phyloP scores from a whole-genome alignment of 768 basidiomycete genomes.

The Leccinum subtestaceum region DNA sequence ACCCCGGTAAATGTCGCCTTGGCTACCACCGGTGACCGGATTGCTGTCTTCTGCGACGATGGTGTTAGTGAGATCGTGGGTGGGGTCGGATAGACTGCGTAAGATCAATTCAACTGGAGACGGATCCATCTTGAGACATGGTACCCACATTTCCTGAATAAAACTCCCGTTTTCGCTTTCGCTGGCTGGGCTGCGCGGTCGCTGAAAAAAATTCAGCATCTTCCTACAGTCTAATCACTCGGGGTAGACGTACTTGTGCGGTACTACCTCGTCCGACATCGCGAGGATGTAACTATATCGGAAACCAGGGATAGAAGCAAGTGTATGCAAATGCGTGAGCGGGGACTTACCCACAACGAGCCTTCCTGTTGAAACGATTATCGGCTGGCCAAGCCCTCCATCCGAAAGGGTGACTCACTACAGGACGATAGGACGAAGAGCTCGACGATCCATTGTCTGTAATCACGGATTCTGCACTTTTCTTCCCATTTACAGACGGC shows the following conservation, averaged over 20 bases:
- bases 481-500: conserved; percentile 3
- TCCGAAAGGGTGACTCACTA: background rate
- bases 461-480: background rate
- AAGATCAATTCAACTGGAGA: background rate
- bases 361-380: conserved; percentile 4
- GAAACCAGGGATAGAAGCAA: background rate
- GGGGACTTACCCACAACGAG: background rate
- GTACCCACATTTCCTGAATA: conserved; percentile 12
- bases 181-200: background rate
- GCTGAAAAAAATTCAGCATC: background rate
- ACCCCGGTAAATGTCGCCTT: conserved; percentile 22
- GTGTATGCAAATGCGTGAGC: background rate
- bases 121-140: background rate
- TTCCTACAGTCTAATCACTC: background rate
- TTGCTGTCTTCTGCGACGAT: conserved; percentile 8
- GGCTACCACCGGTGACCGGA: conserved; percentile 21
- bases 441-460: background rate
- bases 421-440: background rate
- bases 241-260: background rate
- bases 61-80: conserved; percentile 14
- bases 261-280: background rate
- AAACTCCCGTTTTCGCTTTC: conserved; percentile 6
- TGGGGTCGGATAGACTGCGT: conserved; percentile 11
- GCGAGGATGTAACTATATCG: background rate
- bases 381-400: background rate